Conservation (phyloP, 1,284 basidiomycete genomes). For the Papiliotrema flavescens region DNA sequence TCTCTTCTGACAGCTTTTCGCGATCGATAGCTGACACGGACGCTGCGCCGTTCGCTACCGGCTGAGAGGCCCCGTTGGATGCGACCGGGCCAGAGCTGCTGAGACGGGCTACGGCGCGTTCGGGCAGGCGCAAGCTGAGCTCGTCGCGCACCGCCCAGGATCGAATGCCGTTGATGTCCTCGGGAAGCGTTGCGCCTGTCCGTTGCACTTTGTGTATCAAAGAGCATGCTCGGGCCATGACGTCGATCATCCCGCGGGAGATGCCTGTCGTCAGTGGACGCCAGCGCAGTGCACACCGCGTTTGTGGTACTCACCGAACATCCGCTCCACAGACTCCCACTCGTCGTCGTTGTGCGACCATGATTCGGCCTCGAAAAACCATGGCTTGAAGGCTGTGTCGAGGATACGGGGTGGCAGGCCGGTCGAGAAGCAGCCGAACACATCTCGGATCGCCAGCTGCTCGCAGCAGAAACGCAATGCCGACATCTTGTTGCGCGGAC, state of each 20-base stretch:
- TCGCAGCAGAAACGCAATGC: constrained; percentile 42
- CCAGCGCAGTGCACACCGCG: not conserved
- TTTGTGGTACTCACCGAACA: constrained; percentile 38
- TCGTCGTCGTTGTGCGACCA: constrained; percentile 37
- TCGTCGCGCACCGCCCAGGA: not conserved
- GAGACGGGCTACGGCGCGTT: not conserved
- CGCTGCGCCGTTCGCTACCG: too few species aligned
- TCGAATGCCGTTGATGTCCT: not conserved
- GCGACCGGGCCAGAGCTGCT: not conserved
- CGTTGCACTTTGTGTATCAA: constrained; percentile 21
- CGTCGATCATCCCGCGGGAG: constrained; percentile 40
- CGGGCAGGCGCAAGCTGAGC: constrained; percentile 3
- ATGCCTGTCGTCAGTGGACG: constrained; percentile 15
- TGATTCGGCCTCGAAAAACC: constrained; percentile 43
- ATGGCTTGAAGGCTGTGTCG: constrained; percentile 37
- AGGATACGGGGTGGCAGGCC: constrained; percentile 39
- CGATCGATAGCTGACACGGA: not conserved
- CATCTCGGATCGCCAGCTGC: constrained; percentile 44
- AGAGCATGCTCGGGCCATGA: constrained; percentile 38
- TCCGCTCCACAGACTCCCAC: constrained; percentile 43
- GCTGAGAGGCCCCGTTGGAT: not conserved
- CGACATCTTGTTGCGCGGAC: constrained; percentile 32
- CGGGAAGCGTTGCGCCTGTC: constrained; percentile 6
- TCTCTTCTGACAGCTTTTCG: constrained; percentile 8
- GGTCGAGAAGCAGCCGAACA: constrained; percentile 47